phyloP scores from a whole-genome alignment of 2,329 filamentous ascomycete species.

The Seiridium cupressi region DNA sequence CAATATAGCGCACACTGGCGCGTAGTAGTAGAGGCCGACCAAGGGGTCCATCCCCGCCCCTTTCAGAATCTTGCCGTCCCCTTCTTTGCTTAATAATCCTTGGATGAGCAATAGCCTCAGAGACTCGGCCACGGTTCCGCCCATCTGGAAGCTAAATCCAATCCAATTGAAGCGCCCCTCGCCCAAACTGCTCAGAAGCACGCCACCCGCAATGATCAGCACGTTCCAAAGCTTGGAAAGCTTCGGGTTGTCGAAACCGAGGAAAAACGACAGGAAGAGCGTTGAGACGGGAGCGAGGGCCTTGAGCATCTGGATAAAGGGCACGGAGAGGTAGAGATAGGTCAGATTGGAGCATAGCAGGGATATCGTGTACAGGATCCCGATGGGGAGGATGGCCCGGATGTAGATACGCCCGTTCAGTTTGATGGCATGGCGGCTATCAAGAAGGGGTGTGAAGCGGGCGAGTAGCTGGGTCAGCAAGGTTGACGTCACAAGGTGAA shows the following conservation, averaged over 20 bases:
- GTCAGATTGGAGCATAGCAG: constrained; percentile 66
- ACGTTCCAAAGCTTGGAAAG: constrained; percentile 44
- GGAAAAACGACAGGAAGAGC: constrained; percentile 20
- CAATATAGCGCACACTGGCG: constrained; percentile 78
- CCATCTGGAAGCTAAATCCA: constrained; percentile 68
- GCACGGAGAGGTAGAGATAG: constrained; percentile 64
- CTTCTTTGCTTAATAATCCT: constrained; percentile 57
- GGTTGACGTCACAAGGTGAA: constrained; percentile 65
- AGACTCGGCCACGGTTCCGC: constrained; percentile 76
- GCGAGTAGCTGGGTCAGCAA: constrained; percentile 63
- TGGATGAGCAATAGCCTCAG: constrained; percentile 81
- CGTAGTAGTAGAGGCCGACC: constrained; percentile 85
- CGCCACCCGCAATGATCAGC: constrained; percentile 48
- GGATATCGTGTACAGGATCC: constrained; percentile 61
- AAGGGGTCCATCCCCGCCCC: constrained; percentile 85
- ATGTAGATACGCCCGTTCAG: constrained; percentile 61
- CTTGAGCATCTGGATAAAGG: constrained; percentile 70
- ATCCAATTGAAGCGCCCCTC: constrained; percentile 67
- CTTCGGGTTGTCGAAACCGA: constrained; percentile 40
- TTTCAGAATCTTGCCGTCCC: constrained; percentile 48
- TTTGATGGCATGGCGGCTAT: constrained; percentile 58
- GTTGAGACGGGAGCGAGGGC: constrained; percentile 45
- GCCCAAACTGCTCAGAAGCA: constrained; percentile 51
- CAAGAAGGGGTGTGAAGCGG: constrained; percentile 59
- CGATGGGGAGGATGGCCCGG: constrained; percentile 63